Base-by-base conservation (phyloP, 495 filamentous ascomycete species). In the Tuber umbilicatum region DNA sequence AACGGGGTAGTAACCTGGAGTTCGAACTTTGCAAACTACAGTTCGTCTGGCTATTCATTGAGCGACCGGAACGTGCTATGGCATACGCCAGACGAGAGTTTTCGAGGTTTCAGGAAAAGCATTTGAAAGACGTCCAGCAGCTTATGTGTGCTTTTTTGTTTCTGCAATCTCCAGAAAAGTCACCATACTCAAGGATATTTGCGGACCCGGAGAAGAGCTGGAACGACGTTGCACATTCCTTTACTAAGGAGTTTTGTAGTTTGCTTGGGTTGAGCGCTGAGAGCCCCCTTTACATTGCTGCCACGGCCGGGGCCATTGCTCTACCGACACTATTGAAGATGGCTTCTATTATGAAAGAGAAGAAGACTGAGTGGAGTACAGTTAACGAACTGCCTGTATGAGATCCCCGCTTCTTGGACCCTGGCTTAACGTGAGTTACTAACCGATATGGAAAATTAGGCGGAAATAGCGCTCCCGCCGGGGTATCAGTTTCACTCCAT, bases 181-280 rank as follows among this genome's bases (percentile, higher is more conserved):
- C 90, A 3, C 96, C 96, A 0, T 99, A 98, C 84, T 81, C 83
- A n/a, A 69, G 82, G 35, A 86, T 91, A 64, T 98, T 97, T 84
- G 43, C 70, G 19, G 86, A 91, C 81, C 92, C 90, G 40, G 84
- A 87, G 7, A 85, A 86, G 37, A 89, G 90, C 6, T 99, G 94
- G 88, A 87, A 90, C 14, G 92, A 96, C 69, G 91, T 97, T 5
- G 89, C 92, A 3, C 84, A 88, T 47, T 91, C 91, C 1, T 99
- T 98, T 83, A 97, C 93, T 0, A 89, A 91, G 68, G 94, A 97
- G 82, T 99, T 97, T 84, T 98, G 95, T 85, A 91, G 90, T n/a
- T 85, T 98, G 12, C 87, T 98, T 1, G 93, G 93, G 1, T 86
- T 98, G 4, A 92, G 91, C 1, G 93, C 94, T 23, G 91, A 94